Percentiles rank a stretch among this genome's conserved stretches.
Evolutionary conservation across 257 asterid species (phyloP).

Genomic region (Solanum paucissectum): DNA sequence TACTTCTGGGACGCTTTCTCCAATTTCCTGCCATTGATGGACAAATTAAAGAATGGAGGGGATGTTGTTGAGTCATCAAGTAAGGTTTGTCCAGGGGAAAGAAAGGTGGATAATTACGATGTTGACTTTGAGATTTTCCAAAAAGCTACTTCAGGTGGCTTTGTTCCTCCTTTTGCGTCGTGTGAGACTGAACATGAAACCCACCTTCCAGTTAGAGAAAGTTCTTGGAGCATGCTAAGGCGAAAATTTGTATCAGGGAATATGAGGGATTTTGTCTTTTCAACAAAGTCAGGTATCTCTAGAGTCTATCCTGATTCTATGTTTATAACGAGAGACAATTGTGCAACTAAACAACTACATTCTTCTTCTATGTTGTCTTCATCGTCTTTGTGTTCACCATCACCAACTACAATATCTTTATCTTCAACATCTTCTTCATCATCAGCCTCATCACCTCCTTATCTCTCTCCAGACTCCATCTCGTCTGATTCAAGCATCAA

Average conservation of each 20-base stretch:
- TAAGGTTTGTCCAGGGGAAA: constrained; percentile 13
- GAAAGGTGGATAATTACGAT: constrained; percentile 21
- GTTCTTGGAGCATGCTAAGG: constrained; percentile 33
- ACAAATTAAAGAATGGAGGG: constrained; percentile 14
- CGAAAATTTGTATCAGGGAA: constrained; percentile 24
- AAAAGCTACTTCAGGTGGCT: constrained; percentile 35
- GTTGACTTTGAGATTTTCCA: constrained; percentile 36
- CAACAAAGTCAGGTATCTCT: constrained; percentile 17
- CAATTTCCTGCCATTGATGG: constrained; percentile 31
- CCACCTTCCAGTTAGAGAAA: constrained; percentile 31
- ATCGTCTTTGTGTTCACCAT: constrained; percentile 8
- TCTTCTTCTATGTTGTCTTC: constrained; percentile 16
- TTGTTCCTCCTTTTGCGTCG: constrained; percentile 33
- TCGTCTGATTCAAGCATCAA: constrained; percentile 30
- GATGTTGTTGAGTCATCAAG: constrained; percentile 12
- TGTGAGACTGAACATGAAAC: constrained; percentile 32
- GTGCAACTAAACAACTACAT: constrained; percentile 1
- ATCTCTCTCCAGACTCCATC: constrained; percentile 38
- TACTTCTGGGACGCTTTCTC: constrained; percentile 43
- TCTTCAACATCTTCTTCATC: constrained; percentile 16
- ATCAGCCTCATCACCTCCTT: constrained; percentile 30
- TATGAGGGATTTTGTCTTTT: constrained; percentile 33
- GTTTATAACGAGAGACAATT: constrained; percentile 1
- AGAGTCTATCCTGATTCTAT: constrained; percentile 32
- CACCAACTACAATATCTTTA: constrained; percentile 8